These are phyloP conservation scores for Xylaria scruposa DNA, from an alignment of 495 filamentous ascomycete species.

Conservation along the genomic window DNA sequence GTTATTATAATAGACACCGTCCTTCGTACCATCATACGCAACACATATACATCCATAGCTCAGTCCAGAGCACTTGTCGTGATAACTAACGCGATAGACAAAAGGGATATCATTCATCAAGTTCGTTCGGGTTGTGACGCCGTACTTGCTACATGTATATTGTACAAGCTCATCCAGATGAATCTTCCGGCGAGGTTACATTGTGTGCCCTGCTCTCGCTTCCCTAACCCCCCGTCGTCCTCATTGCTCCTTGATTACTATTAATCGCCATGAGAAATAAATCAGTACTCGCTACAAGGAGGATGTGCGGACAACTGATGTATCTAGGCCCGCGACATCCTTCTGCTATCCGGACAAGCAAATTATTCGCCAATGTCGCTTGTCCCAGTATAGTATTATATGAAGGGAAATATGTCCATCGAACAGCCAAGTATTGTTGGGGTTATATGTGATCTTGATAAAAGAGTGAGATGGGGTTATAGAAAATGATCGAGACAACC, in stretches of 20 bases:
- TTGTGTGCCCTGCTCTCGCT: background rate
- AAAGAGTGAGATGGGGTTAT: conserved; percentile 3
- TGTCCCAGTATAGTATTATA: background rate
- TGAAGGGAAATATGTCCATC: background rate
- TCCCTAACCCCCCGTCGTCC: background rate
- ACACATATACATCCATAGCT: background rate
- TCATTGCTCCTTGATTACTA: background rate
- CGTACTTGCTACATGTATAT: conserved; percentile 11
- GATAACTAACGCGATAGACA: background rate
- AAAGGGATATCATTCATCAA: conserved; percentile 1
- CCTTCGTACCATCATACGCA: no score
- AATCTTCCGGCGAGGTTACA: background rate
- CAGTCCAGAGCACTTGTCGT: background rate
- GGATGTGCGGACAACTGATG: background rate
- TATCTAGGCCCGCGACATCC: background rate
- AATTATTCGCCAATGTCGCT: background rate
- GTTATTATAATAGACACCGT: no score
- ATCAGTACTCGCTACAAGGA: background rate
- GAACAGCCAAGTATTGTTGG: background rate
- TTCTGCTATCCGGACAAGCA: background rate
- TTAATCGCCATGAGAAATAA: background rate
- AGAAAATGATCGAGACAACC: background rate
- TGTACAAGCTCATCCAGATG: background rate
- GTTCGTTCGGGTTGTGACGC: background rate
- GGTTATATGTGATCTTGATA: conserved; percentile 13